These are phyloP conservation scores for Populus nigra DNA, from an alignment of 345 rosid species.

Conservation along the genomic window DNA sequence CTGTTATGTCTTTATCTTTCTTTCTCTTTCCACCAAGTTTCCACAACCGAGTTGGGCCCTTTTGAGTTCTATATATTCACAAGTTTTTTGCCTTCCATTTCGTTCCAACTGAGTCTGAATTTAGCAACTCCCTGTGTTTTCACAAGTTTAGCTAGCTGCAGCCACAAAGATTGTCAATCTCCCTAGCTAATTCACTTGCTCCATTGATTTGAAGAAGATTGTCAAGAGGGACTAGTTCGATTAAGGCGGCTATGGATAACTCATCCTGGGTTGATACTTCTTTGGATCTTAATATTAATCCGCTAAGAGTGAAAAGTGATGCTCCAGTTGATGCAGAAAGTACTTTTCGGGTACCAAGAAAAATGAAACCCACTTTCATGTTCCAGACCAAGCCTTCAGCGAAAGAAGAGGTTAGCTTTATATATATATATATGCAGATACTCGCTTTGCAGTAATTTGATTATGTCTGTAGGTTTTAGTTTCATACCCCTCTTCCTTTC, in stretches of 20 bases:
- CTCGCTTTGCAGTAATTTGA: background rate
- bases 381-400: conserved; percentile 29
- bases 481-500: background rate
- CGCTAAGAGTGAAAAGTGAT: background rate
- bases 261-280: conserved; percentile 28
- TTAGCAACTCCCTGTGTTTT: background rate
- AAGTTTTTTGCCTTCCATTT: background rate
- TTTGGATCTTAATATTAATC: conserved; percentile 29
- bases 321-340: background rate
- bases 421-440: background rate
- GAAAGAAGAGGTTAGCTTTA: conserved; percentile 42
- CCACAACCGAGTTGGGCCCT: background rate
- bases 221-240: background rate
- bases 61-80: background rate
- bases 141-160: background rate
- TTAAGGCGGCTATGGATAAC: conserved; percentile 14
- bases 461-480: background rate
- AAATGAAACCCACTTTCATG: conserved; percentile 23
- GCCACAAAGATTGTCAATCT: background rate
- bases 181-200: background rate
- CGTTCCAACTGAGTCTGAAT: background rate
- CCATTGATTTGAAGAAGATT: background rate
- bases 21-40: background rate
- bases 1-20: background rate
- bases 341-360: conserved; percentile 7